A percentile compares a stretch with the other conserved stretches of the same genome.
Evolutionary conservation across 495 filamentous ascomycete species (phyloP).

Genomic region (Neurospora sp.): DNA sequence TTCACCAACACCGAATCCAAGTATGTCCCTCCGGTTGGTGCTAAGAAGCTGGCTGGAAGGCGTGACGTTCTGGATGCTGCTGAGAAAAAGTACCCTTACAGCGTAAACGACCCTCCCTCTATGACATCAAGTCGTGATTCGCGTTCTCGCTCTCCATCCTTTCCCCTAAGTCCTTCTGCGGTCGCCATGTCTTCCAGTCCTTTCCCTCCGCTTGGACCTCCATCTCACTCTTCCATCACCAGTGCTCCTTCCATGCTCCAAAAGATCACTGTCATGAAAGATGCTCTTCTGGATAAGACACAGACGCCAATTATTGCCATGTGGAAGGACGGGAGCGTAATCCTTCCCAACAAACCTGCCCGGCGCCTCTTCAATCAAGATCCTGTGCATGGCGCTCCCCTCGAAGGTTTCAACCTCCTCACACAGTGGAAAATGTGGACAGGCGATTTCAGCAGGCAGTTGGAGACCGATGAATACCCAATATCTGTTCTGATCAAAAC

Average conservation of each 20-base stretch:
- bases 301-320: slow-evolving; percentile 58
- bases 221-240: slow-evolving; percentile 34
- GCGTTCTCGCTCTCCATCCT: slow-evolving; percentile 18
- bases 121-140: slow-evolving; percentile 30
- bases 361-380: slow-evolving; percentile 38
- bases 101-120: slow-evolving; percentile 32
- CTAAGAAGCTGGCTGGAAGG: slow-evolving; percentile 20
- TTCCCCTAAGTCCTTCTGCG: slow-evolving; percentile 28
- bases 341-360: slow-evolving; percentile 53
- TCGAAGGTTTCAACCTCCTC: slow-evolving; percentile 43
- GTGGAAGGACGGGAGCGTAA: slow-evolving; percentile 62
- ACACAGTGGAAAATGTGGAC: slow-evolving; percentile 45
- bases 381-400: slow-evolving; percentile 27
- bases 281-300: slow-evolving; percentile 58
- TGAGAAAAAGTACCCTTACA: slow-evolving; percentile 24
- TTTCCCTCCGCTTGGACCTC: slow-evolving; percentile 52
- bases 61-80: slow-evolving; percentile 24
- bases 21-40: slow-evolving; percentile 9
- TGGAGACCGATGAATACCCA: slow-evolving; percentile 49
- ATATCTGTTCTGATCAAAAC: slow-evolving; percentile 47
- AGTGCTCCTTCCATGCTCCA: slow-evolving; percentile 48
- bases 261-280: slow-evolving; percentile 58
- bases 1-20: slow-evolving; percentile 44
- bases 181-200: slow-evolving; percentile 35
- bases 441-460: slow-evolving; percentile 49